Conservation (phyloP, 2,329 filamentous ascomycete genomes). For the Myriosclerotinia duriaeana region DNA sequence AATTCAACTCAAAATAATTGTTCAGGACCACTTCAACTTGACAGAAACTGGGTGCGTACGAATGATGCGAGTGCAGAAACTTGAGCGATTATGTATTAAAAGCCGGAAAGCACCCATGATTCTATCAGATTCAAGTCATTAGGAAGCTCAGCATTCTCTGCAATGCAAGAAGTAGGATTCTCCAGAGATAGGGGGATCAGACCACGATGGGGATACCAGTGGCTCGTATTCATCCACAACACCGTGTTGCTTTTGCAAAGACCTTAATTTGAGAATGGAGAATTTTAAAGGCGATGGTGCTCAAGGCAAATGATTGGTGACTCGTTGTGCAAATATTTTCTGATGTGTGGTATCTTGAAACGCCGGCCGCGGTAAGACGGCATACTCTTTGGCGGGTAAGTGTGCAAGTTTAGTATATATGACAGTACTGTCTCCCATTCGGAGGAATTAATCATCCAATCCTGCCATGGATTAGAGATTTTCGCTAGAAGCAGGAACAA, state of each 20-base stretch:
- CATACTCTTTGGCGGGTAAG: constrained; percentile 34
- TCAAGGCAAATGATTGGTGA: not conserved
- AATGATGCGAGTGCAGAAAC: constrained; percentile 41
- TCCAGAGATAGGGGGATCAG: constrained; percentile 42
- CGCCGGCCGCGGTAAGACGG: constrained; percentile 44
- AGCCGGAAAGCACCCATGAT: constrained; percentile 37
- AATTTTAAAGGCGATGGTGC: not conserved
- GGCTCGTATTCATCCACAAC: not conserved
- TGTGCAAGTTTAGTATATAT: constrained; percentile 47
- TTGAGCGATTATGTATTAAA: constrained; percentile 31
- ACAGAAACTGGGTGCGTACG: constrained; percentile 12
- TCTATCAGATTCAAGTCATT: constrained; percentile 23
- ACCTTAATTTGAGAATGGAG: not conserved
- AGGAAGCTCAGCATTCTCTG: constrained; percentile 32
- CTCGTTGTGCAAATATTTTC: constrained; percentile 42
- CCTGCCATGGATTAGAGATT: not conserved
- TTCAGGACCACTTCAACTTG: constrained; percentile 27
- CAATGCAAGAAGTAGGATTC: constrained; percentile 40
- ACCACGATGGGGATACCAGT: constrained; percentile 40
- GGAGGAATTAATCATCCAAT: constrained; percentile 43
- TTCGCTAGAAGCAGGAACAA: not conserved
- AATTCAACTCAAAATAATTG: constrained; percentile 16
- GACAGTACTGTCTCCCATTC: constrained; percentile 41
- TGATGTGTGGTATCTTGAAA: constrained; percentile 43
- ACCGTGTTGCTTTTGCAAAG: not conserved